phyloP scores from a whole-genome alignment of 148 eudicot species.

The Vaccinium darrowii region DNA sequence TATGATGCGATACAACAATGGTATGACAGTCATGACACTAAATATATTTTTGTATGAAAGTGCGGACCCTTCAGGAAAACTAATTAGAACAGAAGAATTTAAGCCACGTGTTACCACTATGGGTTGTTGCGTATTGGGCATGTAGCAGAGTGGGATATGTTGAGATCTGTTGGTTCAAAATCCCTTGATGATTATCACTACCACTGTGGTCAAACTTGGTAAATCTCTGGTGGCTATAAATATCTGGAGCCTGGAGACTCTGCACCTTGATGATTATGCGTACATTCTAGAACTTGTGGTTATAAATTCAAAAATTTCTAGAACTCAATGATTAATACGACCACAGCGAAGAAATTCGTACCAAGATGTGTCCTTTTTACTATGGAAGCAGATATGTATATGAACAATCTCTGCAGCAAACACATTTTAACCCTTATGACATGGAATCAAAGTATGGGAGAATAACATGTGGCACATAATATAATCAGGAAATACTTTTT shows the following conservation, averaged over 20 bases:
- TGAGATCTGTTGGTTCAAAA: neutral
- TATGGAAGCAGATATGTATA: neutral
- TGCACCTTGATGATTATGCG: neutral
- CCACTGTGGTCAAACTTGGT: neutral
- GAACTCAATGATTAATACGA: neutral
- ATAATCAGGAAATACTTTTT: neutral
- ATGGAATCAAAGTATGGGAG: conserved; percentile 5
- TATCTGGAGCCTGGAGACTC: neutral
- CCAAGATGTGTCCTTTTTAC: neutral
- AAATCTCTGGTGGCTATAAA: neutral
- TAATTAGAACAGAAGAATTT: no score
- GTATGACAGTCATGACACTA: no score
- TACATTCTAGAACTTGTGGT: neutral
- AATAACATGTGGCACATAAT: neutral
- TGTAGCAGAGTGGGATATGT: neutral
- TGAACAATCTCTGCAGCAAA: neutral
- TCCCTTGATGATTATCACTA: neutral
- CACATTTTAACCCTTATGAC: neutral
- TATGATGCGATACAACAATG: no score
- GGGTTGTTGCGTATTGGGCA: no score
- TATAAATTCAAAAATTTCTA: neutral
- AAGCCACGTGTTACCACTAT: no score
- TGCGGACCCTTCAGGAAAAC: no score
- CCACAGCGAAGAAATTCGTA: neutral
- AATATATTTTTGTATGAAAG: no score